Conservation (phyloP, 2,329 filamentous ascomycete species). For the Penicillium hordei region DNA sequence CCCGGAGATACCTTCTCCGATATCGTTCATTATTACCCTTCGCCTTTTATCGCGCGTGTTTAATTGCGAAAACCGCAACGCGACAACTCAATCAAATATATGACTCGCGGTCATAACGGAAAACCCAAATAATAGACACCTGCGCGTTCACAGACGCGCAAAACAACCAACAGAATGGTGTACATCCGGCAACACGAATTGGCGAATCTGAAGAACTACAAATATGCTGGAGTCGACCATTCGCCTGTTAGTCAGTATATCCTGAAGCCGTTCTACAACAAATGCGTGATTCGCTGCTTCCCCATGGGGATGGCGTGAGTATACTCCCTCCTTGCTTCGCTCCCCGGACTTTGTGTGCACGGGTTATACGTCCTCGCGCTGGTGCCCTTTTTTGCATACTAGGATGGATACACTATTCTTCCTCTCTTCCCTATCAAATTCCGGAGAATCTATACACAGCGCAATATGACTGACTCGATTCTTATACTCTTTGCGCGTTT, state of each 20-base stretch:
- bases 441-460: background rate
- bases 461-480: constrained; percentile 10
- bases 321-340: background rate
- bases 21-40: background rate
- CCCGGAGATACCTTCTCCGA: background rate
- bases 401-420: background rate
- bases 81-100: constrained; percentile 1
- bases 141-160: constrained; percentile 4
- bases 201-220: constrained; percentile 86
- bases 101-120: background rate
- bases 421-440: background rate
- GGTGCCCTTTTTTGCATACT: background rate
- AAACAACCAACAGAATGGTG: constrained; percentile 62
- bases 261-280: constrained; percentile 95
- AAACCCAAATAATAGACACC: background rate
- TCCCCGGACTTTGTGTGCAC: constrained; percentile 7
- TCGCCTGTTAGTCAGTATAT: constrained; percentile 89
- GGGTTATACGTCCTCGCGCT: constrained; percentile 3
- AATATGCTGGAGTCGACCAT: constrained; percentile 89
- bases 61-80: background rate
- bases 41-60: background rate
- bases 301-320: constrained; percentile 88
- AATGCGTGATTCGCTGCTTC: constrained; percentile 90
- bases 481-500: constrained; percentile 10
- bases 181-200: constrained; percentile 93